Evolutionary conservation across 495 filamentous ascomycete species (phyloP).

Genomic region (Penicillium egyptiacum): DNA sequence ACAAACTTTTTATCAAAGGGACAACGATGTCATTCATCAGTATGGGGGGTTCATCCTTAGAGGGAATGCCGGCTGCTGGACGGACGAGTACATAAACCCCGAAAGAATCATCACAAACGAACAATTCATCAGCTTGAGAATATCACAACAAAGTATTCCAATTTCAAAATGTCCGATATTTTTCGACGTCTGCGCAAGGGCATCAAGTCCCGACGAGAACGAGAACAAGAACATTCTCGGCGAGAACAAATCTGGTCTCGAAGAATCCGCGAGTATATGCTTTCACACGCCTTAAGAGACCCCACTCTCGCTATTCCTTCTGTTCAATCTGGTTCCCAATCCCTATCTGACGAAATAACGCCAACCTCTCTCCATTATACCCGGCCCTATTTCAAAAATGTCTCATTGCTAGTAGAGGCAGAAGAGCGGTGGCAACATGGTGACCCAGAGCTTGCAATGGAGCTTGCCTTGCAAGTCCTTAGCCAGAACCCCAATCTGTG

Average conservation of each 20-base stretch:
- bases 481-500: slow-evolving; percentile 7
- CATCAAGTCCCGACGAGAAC: background rate
- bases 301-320: background rate
- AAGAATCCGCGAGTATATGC: too few relatives aligned
- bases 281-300: background rate
- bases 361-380: slow-evolving; percentile 19
- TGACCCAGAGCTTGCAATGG: slow-evolving; percentile 12
- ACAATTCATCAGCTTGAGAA: background rate
- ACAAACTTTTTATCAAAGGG: background rate
- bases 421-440: slow-evolving; percentile 21
- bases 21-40: background rate
- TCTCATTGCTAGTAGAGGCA: slow-evolving; percentile 8
- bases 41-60: background rate
- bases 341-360: background rate
- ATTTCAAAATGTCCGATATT: background rate
- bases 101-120: background rate
- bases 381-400: slow-evolving; percentile 19
- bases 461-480: slow-evolving; percentile 8
- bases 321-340: background rate
- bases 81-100: background rate
- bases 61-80: background rate
- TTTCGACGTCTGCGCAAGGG: background rate
- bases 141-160: background rate
- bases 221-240: too few relatives aligned
- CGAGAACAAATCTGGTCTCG: too few relatives aligned